phyloP scores from a whole-genome alignment of 805 yeast species.

The Priceomyces castillae region DNA sequence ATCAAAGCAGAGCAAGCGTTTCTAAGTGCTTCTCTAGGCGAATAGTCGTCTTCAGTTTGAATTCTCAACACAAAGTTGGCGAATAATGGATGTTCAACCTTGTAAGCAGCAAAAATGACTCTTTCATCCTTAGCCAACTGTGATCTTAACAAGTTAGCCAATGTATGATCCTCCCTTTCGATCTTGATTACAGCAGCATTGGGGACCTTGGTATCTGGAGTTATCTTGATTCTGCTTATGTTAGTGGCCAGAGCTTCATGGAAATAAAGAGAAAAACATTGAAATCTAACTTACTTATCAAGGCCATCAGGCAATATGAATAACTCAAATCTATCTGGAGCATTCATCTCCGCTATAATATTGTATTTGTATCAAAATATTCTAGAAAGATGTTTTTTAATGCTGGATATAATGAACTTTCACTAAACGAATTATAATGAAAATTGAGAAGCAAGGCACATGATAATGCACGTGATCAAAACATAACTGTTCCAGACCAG shows the following conservation, averaged over 20 bases:
- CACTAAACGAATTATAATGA: background rate
- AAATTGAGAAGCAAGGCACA: background rate
- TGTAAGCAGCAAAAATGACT: constrained; percentile 96
- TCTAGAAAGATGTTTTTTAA: background rate
- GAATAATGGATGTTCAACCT: constrained; percentile 95
- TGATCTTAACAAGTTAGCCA: constrained; percentile 84
- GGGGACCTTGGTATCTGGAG: constrained; percentile 93
- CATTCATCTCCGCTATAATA: constrained; percentile 62
- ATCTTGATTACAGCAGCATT: constrained; percentile 90
- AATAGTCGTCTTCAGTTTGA: constrained; percentile 93
- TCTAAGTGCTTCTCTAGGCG: constrained; percentile 85
- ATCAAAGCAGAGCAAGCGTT: constrained; percentile 87
- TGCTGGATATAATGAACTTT: background rate
- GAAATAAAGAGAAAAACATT: background rate
- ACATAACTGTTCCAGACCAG: no score
- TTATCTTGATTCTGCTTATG: constrained; percentile 60
- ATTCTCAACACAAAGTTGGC: constrained; percentile 92
- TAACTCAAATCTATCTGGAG: constrained; percentile 98
- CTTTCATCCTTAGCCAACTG: constrained; percentile 82
- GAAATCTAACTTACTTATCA: constrained; percentile 60
- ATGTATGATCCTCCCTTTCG: constrained; percentile 96
- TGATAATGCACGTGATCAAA: background rate
- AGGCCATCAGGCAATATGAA: constrained; percentile 97
- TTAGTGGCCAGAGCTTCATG: constrained; percentile 12
- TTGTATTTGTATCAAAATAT: background rate